phyloP scores from a whole-genome alignment of 2,329 filamentous ascomycete genomes.

The Knufia petricola region DNA sequence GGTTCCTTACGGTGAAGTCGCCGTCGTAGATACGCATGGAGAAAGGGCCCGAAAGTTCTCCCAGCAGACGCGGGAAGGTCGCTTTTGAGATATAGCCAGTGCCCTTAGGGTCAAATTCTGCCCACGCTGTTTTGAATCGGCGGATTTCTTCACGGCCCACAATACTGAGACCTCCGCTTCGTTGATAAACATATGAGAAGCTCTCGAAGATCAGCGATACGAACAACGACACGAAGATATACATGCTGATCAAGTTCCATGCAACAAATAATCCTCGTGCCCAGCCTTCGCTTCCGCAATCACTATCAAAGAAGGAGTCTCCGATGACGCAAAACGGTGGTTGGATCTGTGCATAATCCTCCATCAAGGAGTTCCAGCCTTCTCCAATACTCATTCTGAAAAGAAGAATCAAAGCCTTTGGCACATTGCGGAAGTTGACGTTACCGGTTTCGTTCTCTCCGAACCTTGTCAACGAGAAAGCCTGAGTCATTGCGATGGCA shows the following conservation, averaged over 20 bases:
- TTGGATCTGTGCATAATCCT: slow-evolving; percentile 75
- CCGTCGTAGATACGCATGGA: slow-evolving; percentile 94
- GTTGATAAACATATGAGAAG: slow-evolving; percentile 98
- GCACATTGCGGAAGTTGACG: slow-evolving; percentile 85
- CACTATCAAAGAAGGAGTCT: slow-evolving; percentile 67
- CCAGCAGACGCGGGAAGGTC: slow-evolving; percentile 75
- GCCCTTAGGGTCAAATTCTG: slow-evolving; percentile 83
- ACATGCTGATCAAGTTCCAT: slow-evolving; percentile 99
- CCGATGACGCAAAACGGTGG: slow-evolving; percentile 71
- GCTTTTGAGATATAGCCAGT: slow-evolving; percentile 87
- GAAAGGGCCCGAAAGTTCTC: slow-evolving; percentile 88
- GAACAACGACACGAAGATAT: slow-evolving; percentile 97
- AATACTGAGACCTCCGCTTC: slow-evolving; percentile 81
- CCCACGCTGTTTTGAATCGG: slow-evolving; percentile 97
- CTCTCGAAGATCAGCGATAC: slow-evolving; percentile 98
- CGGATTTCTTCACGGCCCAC: slow-evolving; percentile 90
- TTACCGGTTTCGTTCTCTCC: slow-evolving; percentile 62
- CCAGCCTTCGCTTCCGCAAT: slow-evolving; percentile 87
- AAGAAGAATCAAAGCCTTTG: slow-evolving; percentile 83
- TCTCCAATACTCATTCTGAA: slow-evolving; percentile 91
- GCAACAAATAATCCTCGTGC: slow-evolving; percentile 81
- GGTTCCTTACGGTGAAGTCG: slow-evolving; percentile 74
- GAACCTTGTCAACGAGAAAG: slow-evolving; percentile 89
- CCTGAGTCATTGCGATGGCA: slow-evolving; percentile 90
- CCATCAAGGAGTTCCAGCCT: slow-evolving; percentile 95